phyloP scores from a whole-genome alignment of 2,329 filamentous ascomycete genomes.

The Corynespora cassiicola region DNA sequence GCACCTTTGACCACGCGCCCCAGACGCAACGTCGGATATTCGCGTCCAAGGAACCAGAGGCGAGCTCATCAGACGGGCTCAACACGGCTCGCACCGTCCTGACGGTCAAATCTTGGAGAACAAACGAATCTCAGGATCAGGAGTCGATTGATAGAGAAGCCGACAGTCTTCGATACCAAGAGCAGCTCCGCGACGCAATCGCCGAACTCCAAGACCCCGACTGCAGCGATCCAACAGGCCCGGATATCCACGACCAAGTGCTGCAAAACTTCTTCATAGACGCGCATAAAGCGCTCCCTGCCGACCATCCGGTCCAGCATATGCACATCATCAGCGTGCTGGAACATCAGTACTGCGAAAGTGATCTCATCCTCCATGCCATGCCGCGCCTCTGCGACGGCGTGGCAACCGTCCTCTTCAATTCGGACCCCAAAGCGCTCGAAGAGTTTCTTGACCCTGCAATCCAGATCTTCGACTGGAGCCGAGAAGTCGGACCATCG shows the following conservation, averaged over 20 bases:
- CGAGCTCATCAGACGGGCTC: slow-evolving; percentile 7
- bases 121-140: neutral
- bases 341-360: too few species aligned
- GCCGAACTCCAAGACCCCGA: slow-evolving; percentile 17
- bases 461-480: slow-evolving; percentile 22
- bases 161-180: neutral
- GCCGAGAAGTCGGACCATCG: slow-evolving; percentile 3
- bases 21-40: too few species aligned
- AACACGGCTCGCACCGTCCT: slow-evolving; percentile 3
- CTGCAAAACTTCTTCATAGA: slow-evolving; percentile 11
- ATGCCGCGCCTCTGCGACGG: slow-evolving; percentile 24
- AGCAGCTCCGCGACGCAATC: slow-evolving; percentile 5
- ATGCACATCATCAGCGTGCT: slow-evolving; percentile 22
- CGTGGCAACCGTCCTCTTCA: slow-evolving; percentile 18
- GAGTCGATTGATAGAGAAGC: slow-evolving; percentile 1
- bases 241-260: slow-evolving; percentile 18
- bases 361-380: slow-evolving; percentile 6
- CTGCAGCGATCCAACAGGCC: slow-evolving; percentile 11
- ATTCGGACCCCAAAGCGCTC: slow-evolving; percentile 13
- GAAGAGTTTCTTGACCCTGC: slow-evolving; percentile 19
- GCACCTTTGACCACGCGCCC: neutral
- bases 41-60: neutral
- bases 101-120: slow-evolving; percentile 2
- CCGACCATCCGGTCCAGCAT: slow-evolving; percentile 2
- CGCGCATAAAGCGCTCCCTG: slow-evolving; percentile 3